phyloP scores from a whole-genome alignment of 2,329 filamentous ascomycete genomes.

The Leptosphaerulina australis region DNA sequence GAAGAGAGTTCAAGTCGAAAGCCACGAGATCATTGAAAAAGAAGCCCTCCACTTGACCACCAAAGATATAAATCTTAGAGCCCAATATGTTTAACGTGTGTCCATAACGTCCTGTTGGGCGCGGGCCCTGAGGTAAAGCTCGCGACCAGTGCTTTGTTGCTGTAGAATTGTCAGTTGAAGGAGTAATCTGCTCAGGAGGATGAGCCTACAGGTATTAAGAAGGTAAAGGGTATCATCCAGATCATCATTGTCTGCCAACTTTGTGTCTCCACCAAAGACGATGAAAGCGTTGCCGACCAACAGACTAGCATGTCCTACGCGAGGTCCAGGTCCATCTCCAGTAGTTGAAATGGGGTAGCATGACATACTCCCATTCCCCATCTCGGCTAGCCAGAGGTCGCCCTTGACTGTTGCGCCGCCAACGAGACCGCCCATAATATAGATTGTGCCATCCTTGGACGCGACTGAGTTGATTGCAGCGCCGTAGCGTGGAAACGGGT shows the following conservation, averaged over 20 bases:
- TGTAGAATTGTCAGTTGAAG: slow-evolving; percentile 52
- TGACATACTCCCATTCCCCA: slow-evolving; percentile 77
- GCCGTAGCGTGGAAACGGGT: slow-evolving; percentile 95
- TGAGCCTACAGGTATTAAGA: slow-evolving; percentile 87
- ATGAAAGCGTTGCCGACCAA: slow-evolving; percentile 98
- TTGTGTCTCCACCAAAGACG: slow-evolving; percentile 97
- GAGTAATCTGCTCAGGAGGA: background rate
- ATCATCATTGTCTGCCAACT: slow-evolving; percentile 89
- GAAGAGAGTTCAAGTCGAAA: slow-evolving; percentile 93
- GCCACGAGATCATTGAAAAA: slow-evolving; percentile 98
- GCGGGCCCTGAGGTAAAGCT: slow-evolving; percentile 82
- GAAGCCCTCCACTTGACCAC: slow-evolving; percentile 93
- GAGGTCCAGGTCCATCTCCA: slow-evolving; percentile 89
- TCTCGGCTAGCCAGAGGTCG: slow-evolving; percentile 97
- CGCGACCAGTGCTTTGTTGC: slow-evolving; percentile 98
- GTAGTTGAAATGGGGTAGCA: slow-evolving; percentile 93
- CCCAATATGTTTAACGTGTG: slow-evolving; percentile 96
- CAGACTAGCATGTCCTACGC: slow-evolving; percentile 92
- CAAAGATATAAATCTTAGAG: slow-evolving; percentile 97
- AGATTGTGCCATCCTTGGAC: slow-evolving; percentile 96
- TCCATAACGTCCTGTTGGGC: slow-evolving; percentile 90
- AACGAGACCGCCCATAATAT: slow-evolving; percentile 95
- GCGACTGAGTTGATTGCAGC: slow-evolving; percentile 91
- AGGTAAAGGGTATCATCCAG: slow-evolving; percentile 96
- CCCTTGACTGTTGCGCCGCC: slow-evolving; percentile 95